These are phyloP conservation scores for Cutaneotrichosporon mucoides DNA, from an alignment of 1,284 basidiomycete species.

Conservation along the genomic window DNA sequence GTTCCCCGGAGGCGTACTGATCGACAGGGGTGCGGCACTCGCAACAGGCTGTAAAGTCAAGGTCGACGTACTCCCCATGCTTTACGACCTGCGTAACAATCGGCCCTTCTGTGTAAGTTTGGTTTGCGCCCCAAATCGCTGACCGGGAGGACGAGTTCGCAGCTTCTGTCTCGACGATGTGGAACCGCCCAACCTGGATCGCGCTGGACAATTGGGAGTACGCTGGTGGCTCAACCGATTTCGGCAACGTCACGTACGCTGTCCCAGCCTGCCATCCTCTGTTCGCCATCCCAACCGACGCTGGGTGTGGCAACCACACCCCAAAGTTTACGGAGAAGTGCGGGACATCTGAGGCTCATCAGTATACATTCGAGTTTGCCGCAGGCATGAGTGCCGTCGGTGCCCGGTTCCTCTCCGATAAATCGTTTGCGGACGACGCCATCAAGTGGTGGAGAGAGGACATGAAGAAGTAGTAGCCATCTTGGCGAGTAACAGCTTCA, in stretches of 20 bases:
- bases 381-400: constrained; percentile 40
- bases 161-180: too few species aligned
- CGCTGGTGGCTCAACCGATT: constrained; percentile 8
- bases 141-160: neutral
- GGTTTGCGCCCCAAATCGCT: too few species aligned
- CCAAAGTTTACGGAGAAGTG: constrained; percentile 20
- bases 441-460: too few species aligned
- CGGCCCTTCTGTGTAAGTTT: neutral
- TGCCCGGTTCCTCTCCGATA: constrained; percentile 40
- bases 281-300: constrained; percentile 15
- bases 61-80: constrained; percentile 51
- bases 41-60: constrained; percentile 64
- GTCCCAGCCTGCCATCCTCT: constrained; percentile 24
- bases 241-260: constrained; percentile 11
- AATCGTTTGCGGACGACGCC: constrained; percentile 28
- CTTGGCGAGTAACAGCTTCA: too few species aligned
- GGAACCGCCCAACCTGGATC: neutral
- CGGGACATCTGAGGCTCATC: constrained; percentile 22
- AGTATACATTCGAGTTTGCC: constrained; percentile 31
- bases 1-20: too few species aligned
- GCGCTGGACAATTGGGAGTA: constrained; percentile 4
- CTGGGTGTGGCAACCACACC: constrained; percentile 26
- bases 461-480: too few species aligned
- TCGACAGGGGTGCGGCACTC: constrained; percentile 56
- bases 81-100: constrained; percentile 55